phyloP scores from a whole-genome alignment of 352 stramenopile species.

The Globisporangium mamillatum region DNA sequence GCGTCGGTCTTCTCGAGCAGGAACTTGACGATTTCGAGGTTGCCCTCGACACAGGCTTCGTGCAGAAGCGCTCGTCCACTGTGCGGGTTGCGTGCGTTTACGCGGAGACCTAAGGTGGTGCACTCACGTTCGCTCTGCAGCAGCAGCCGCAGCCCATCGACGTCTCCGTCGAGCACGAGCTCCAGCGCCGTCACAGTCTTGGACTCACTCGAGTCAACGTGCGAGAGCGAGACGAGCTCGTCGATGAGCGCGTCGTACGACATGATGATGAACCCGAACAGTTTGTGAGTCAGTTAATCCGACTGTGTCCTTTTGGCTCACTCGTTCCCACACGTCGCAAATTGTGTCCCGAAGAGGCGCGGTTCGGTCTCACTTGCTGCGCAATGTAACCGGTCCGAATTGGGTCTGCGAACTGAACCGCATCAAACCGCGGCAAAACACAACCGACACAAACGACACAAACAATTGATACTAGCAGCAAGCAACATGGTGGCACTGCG shows the following conservation, averaged over 20 bases:
- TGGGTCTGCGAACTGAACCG: conserved; percentile 1
- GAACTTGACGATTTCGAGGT: conserved; percentile 52
- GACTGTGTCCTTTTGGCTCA: conserved; percentile 5
- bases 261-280: conserved; percentile 14
- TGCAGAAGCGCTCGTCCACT: conserved; percentile 59
- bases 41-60: conserved; percentile 50
- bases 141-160: conserved; percentile 23
- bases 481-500: conserved; percentile 17
- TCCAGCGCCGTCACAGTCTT: conserved; percentile 21
- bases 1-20: conserved; percentile 41
- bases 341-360: conserved; percentile 9
- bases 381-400: conserved; percentile 7
- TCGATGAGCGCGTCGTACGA: conserved; percentile 42
- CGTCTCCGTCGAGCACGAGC: conserved; percentile 30
- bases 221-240: conserved; percentile 33
- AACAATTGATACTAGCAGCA: background rate
- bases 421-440: background rate
- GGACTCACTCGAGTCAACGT: background rate
- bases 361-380: background rate
- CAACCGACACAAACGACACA: background rate
- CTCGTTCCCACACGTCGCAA: conserved; percentile 29
- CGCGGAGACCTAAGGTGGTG: conserved; percentile 6
- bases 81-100: conserved; percentile 36
- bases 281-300: background rate
- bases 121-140: conserved; percentile 17